Evolutionary conservation across 805 yeast genomes (phyloP).

Genomic region (Yarrowia sp.): DNA sequence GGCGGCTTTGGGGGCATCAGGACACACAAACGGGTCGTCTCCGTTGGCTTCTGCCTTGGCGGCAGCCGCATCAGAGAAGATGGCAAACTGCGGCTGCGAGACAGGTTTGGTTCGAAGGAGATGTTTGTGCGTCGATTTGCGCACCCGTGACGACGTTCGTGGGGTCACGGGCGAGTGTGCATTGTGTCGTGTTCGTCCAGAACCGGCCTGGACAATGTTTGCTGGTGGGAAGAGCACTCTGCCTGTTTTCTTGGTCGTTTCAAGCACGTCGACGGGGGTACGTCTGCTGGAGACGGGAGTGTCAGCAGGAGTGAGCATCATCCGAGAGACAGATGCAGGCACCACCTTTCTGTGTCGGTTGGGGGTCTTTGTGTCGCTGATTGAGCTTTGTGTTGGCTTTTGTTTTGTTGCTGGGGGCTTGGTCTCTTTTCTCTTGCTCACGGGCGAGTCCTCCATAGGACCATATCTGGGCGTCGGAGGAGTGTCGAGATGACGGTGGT

Average conservation of each 20-base stretch:
- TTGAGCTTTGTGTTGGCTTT: neutral
- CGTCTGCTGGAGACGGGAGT: constrained; percentile 2
- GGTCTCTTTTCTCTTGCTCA: too few species aligned
- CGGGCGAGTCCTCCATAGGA: constrained; percentile 21
- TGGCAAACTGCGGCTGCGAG: neutral
- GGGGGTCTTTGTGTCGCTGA: neutral
- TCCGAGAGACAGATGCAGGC: neutral
- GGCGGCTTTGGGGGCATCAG: neutral
- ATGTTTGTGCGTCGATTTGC: neutral
- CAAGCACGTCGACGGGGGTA: constrained; percentile 7
- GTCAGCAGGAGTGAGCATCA: constrained; percentile 12
- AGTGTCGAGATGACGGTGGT: constrained; percentile 8
- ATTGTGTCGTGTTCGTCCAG: neutral
- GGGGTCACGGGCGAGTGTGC: neutral
- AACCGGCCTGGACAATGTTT: constrained; percentile 8
- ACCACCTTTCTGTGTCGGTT: neutral
- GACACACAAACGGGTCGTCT: constrained; percentile 15
- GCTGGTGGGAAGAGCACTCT: constrained; percentile 13
- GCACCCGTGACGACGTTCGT: constrained; percentile 11
- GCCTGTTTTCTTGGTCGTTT: constrained; percentile 13
- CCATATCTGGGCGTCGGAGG: constrained; percentile 22
- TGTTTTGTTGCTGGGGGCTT: too few species aligned
- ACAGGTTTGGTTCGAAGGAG: neutral
- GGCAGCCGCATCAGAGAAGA: neutral
- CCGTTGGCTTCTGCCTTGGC: constrained; percentile 5